Conservation (phyloP, 208 protist species). For the Acanthamoeba sp. region DNA sequence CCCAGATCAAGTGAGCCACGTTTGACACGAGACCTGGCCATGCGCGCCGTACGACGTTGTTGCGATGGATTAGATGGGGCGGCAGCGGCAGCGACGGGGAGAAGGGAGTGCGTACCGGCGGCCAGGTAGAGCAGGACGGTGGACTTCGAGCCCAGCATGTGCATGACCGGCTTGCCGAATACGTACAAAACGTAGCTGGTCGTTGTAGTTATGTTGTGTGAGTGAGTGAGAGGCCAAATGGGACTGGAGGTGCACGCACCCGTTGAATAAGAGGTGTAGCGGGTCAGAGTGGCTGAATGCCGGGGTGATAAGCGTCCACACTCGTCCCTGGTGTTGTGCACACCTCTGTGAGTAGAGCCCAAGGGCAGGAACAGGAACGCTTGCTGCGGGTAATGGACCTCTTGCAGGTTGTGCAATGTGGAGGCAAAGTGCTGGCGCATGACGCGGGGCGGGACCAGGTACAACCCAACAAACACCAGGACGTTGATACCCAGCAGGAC, state of each 20-base stretch:
- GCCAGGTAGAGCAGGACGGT: slow-evolving; percentile 4
- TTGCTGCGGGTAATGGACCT: neutral
- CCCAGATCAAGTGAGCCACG: neutral
- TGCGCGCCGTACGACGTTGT: too few species aligned
- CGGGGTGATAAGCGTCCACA: slow-evolving; percentile 23
- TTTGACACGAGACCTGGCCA: neutral
- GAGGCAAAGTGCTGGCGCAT: slow-evolving; percentile 20
- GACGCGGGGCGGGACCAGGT: neutral
- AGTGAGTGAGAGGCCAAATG: neutral
- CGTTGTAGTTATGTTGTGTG: neutral
- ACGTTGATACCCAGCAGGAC: neutral
- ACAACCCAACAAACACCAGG: slow-evolving; percentile 16
- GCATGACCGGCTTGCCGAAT: neutral
- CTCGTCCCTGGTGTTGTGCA: neutral
- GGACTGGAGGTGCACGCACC: neutral
- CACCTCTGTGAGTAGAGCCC: too few species aligned
- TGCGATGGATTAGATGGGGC: too few species aligned
- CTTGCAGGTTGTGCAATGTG: neutral
- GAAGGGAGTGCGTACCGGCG: slow-evolving; percentile 36
- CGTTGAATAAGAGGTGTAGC: slow-evolving; percentile 33
- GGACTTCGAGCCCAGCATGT: neutral
- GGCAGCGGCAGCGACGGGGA: too few species aligned
- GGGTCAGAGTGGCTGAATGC: slow-evolving; percentile 10
- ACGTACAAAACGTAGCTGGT: neutral
- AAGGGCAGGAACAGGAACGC: neutral